Evolutionary conservation across 352 stramenopile species (phyloP).

Genomic region (Globisporangium splendens): DNA sequence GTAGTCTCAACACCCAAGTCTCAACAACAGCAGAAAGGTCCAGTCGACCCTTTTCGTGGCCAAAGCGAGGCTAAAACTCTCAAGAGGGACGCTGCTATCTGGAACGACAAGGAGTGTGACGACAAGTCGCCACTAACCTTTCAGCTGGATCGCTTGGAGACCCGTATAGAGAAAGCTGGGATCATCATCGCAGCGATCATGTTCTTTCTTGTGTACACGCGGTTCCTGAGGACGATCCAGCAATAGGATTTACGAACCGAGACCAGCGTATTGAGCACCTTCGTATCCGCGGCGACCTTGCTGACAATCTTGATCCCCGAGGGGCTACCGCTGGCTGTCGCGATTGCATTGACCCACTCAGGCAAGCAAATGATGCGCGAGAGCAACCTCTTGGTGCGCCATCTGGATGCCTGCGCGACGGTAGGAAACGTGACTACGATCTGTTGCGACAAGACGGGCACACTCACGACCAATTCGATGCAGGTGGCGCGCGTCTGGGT

Average conservation of each 20-base stretch:
- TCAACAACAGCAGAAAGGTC: neutral
- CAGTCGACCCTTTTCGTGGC: no score
- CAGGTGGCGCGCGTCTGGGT: constrained; percentile 84
- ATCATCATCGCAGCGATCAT: constrained; percentile 59
- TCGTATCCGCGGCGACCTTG: constrained; percentile 84
- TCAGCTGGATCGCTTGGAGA: constrained; percentile 74
- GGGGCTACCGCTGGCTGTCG: constrained; percentile 87
- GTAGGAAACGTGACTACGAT: constrained; percentile 97
- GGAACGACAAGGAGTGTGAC: neutral
- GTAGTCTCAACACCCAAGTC: constrained; percentile 1
- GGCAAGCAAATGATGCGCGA: constrained; percentile 95
- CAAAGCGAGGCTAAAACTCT: neutral
- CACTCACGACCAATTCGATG: constrained; percentile 95
- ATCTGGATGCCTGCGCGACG: constrained; percentile 95
- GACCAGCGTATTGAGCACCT: no score
- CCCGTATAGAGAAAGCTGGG: constrained; percentile 51
- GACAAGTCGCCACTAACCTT: constrained; percentile 45
- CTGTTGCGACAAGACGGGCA: constrained; percentile 96
- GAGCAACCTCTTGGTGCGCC: constrained; percentile 95
- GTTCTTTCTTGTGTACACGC: no score
- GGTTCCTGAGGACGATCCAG: no score
- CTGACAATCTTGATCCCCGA: constrained; percentile 86
- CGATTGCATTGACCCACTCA: constrained; percentile 85
- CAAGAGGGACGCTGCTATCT: neutral
- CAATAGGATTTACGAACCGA: no score